These are phyloP conservation scores for Saccharomycopsis sp. DNA, from an alignment of 805 yeast species.

Conservation along the genomic window DNA sequence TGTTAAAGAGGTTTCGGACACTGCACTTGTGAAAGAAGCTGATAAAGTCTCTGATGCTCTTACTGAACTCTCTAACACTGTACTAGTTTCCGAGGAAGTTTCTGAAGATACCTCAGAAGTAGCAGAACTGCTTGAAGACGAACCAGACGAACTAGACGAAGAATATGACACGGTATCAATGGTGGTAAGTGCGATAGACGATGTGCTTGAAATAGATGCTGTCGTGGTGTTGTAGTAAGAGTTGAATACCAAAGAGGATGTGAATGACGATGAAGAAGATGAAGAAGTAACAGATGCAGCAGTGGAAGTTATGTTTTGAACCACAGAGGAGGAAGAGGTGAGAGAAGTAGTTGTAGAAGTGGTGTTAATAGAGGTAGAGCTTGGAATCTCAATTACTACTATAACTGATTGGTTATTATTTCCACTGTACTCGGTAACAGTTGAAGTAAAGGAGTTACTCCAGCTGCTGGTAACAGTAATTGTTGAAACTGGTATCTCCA, in stretches of 20 bases:
- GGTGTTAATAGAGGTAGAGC: background rate
- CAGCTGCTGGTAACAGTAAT: background rate
- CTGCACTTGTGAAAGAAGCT: background rate
- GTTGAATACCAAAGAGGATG: background rate
- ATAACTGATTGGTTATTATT: background rate
- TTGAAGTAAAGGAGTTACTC: background rate
- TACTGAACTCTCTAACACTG: too few relatives aligned
- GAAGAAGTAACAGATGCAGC: background rate
- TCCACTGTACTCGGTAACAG: background rate
- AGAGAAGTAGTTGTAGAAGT: background rate
- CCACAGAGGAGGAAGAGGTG: slow-evolving; percentile 6
- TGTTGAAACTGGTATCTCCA: background rate
- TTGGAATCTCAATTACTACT: background rate
- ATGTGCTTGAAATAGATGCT: background rate
- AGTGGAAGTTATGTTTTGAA: background rate
- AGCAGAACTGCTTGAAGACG: background rate
- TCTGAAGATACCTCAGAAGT: background rate
- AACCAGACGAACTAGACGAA: background rate
- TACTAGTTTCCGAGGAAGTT: too few relatives aligned
- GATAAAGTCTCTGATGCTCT: too few relatives aligned
- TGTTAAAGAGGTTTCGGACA: background rate
- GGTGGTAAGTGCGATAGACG: background rate
- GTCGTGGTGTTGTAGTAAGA: background rate
- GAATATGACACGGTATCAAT: background rate
- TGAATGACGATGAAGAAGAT: background rate